Evolutionary conservation across 1,284 basidiomycete genomes (phyloP), one percentile per base, ranked within the genome.

Genomic region (Austroboletus novae-zelandiae): DNA sequence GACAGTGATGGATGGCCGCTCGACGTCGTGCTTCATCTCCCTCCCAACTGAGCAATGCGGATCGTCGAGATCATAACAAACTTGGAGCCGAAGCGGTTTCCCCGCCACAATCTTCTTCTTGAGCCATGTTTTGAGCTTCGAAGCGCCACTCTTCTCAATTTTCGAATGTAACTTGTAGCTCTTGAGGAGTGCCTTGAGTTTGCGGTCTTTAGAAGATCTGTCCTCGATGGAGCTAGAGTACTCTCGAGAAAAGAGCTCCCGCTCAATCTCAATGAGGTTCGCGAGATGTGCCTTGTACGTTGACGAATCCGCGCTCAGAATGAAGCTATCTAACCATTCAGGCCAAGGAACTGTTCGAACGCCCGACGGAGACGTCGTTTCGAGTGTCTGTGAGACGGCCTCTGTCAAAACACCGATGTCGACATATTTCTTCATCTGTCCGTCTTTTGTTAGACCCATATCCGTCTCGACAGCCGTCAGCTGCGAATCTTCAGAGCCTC

Each of bases 61-160:
- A 48, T 66, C 56, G 43, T 67, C 58, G 32, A 71, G 66, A 36
- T 69, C 73, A 56, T 64, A 67, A 41, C 73, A 71, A 15, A 74
- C 61, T 41, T 73, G 67, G 15, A 71, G 53, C 41, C 60, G 74
- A 35, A 67, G 55, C 1, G 67, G 62, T 27, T 70, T 74, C 17
- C 68, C 70, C 5, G 68, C 56, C 13, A 68, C 60, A 34, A 83
- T 71, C 57, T 83, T 83, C 55, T 77, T 79, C 65, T 75, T 81
- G 60, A 83, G 66, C 85, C 85, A 87, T 5, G 77, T 73, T 54
- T 79, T 83, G 47, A 87, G 64, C 57, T 73, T 77, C 43, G 76
- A 72, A 4, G 77, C 67, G 10, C 75, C 58, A 8, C 58, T 64
- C 30, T 66, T 69, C 49, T 71, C 66, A 13, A 43, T 46, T 54